Base-by-base conservation (phyloP, 495 filamentous ascomycete genomes). In the Aspergillus baeticus region DNA sequence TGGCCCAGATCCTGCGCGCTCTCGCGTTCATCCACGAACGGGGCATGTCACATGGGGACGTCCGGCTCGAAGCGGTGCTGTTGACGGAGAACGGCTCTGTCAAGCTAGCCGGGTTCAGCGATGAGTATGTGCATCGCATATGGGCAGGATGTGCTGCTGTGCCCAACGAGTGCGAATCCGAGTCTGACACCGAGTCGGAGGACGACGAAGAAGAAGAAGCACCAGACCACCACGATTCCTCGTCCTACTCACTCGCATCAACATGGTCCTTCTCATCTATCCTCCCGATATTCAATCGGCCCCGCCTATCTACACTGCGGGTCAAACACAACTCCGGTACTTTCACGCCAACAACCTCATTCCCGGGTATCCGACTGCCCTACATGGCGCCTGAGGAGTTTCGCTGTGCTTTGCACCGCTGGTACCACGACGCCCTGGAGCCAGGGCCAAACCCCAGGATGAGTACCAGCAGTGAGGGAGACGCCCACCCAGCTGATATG, bases 51-150 rank as follows among this genome's bases (percentile, higher is more conserved):
- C 83, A 86, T 61, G 63, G 83, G 29, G 82, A 86, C 55, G 62
- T 86, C 14, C 84, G 84, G 62, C 82, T 81, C 3, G 83, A 86
- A 35, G 85, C 84, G 42, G 69, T 87, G 2, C 70, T 86, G 11
- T 33, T 55, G 8, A 48, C 53, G 2, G 42, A 13, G 3, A 3
- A 31, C 4, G 42, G 33, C 3, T 29, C 41, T 1, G 33, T 55
- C 2, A 48, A 48, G 13, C 18, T 55, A n/a, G 20, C 42, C 1
- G 42, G 39, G 38, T 48, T 55, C 20, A 42, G 42, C 23, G 47
- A 20, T 6, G 33, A 37, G 22, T 6, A 29, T 8, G 6, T 37
- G 8, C 31, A 5, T 31, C 18, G 8, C 6, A 37, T 22, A 5
- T 14, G 14, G 15, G 47, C 6, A 2, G 26, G 6, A 14, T 6